Evolutionary conservation across 2,329 filamentous ascomycete genomes (phyloP).

Genomic region (Teratosphaeria nubilosa): DNA sequence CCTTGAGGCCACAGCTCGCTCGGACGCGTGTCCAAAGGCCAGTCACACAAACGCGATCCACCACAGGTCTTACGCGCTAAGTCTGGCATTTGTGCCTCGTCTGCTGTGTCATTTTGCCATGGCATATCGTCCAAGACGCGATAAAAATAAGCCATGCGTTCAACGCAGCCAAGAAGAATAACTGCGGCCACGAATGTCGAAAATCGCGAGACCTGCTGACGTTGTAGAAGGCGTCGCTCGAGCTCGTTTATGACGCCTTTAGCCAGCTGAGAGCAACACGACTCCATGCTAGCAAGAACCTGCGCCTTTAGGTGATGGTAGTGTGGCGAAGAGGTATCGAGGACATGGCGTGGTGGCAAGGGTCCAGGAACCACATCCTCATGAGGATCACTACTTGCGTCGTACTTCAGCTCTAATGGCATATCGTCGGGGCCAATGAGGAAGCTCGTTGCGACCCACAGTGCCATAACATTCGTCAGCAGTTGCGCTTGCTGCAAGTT

Average conservation of each 20-base stretch:
- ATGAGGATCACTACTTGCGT: constrained; percentile 20
- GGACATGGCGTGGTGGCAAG: not conserved
- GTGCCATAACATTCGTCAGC: constrained; percentile 42
- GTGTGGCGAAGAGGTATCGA: constrained; percentile 7
- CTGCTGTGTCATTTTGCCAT: not conserved
- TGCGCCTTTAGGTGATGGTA: constrained; percentile 44
- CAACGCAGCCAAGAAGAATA: constrained; percentile 49
- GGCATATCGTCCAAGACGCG: constrained; percentile 9
- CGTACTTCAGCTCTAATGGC: constrained; percentile 40
- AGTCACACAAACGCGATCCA: constrained; percentile 17
- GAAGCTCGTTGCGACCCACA: constrained; percentile 48
- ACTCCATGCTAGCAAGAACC: constrained; percentile 45
- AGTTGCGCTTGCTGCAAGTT: constrained; percentile 31
- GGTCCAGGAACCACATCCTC: constrained; percentile 21
- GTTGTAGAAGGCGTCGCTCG: constrained; percentile 49
- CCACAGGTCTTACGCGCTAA: not conserved
- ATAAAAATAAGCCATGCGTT: constrained; percentile 51
- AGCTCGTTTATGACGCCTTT: constrained; percentile 50
- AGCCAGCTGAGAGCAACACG: constrained; percentile 42
- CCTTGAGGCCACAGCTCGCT: constrained; percentile 45
- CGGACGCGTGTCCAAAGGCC: constrained; percentile 46
- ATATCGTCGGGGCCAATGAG: constrained; percentile 35
- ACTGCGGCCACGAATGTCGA: constrained; percentile 51
- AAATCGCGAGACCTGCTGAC: constrained; percentile 47
- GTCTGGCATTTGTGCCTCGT: not conserved